These are phyloP conservation scores for Fusarium duplospermum DNA, from an alignment of 2,329 filamentous ascomycete genomes.

Conservation along the genomic window DNA sequence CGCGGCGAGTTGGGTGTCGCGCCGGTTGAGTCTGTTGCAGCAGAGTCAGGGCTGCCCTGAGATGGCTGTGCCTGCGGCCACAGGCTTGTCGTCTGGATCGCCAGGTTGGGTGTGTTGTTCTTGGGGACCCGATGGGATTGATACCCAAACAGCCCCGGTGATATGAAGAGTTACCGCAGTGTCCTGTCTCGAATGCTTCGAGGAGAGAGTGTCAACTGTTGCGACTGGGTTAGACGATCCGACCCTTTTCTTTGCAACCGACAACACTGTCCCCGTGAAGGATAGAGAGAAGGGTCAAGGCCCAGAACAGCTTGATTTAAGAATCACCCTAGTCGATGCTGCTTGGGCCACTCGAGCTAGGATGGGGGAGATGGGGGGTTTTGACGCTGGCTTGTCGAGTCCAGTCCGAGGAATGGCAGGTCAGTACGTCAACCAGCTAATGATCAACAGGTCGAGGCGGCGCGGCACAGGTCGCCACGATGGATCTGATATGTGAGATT, in stretches of 20 bases:
- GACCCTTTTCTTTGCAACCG: slow-evolving; percentile 8
- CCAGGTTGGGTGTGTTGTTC: slow-evolving; percentile 47
- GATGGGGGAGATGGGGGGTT: slow-evolving; percentile 15
- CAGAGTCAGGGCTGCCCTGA: slow-evolving; percentile 48
- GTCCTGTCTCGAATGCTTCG: slow-evolving; percentile 8
- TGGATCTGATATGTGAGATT: slow-evolving; percentile 23
- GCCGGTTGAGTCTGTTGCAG: slow-evolving; percentile 48
- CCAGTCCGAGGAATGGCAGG: slow-evolving; percentile 26
- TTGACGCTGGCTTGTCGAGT: slow-evolving; percentile 14
- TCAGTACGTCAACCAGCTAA: slow-evolving; percentile 22
- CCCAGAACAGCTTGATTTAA: slow-evolving; percentile 5
- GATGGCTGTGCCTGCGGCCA: slow-evolving; percentile 49
- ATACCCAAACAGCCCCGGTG: slow-evolving; percentile 51
- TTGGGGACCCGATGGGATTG: slow-evolving; percentile 48
- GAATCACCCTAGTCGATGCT: slow-evolving; percentile 15
- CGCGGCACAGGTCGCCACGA: slow-evolving; percentile 23
- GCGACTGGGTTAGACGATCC: slow-evolving; percentile 2
- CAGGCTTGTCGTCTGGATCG: slow-evolving; percentile 48
- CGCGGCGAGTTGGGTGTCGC: slow-evolving; percentile 50
- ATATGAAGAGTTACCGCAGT: slow-evolving; percentile 18
- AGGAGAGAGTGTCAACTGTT: slow-evolving; percentile 5
- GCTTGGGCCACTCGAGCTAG: slow-evolving; percentile 13
- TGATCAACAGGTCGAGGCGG: slow-evolving; percentile 32
- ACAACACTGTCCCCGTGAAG: neutral
- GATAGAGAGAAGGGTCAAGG: neutral